Base-by-base conservation (phyloP, 1,284 basidiomycete species). In the Malassezia pachydermatis region DNA sequence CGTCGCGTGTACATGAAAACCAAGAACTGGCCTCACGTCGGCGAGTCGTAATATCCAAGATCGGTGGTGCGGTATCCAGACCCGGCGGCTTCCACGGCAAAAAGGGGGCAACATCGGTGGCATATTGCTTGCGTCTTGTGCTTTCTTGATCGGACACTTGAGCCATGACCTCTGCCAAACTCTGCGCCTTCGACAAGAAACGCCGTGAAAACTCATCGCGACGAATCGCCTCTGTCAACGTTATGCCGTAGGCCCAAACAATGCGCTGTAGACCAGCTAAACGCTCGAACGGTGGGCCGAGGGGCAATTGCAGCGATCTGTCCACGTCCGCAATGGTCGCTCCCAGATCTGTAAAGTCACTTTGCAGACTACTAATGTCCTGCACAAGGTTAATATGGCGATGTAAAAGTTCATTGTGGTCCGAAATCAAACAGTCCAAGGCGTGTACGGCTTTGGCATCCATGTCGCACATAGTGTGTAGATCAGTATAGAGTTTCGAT, bases 241-340 rank as follows among this genome's bases (percentile, higher is more conserved):
- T 88, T 1, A 88, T 85, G 0, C 87, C 86, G 71, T 98, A 98
- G 0, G 87, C 88, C 65, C 88, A 89, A 1, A 92, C 74, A 79
- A 96, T 86, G 48, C 80, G 82, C 65, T 94, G 88, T 30, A 96
- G 75, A 11, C 90, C 78, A 45, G 84, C 80, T 11, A 96, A 83
- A 68, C 96, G 88, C 17, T 84, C 79, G 72, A 96, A 96, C 42
- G 84, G 85, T 37, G 82, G 86, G 41, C 59, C 45, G 33, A 57
- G 58, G 38, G 58, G 61, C 16, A 58, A 60, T 30, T 52, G 44
- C 16, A 62, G 55, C 30, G 58, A 61, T 10, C 50, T 57, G 30
- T 70, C 66, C 14, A 68, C 48, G 2, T 57, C 54, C n/a, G 57
- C 52, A 3, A 70, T 47, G 36, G 58, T 10, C 5, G 51, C 52